A percentile compares a stretch with the other conserved stretches of the same genome.
Evolutionary conservation across 352 stramenopile species (phyloP).

Genomic region (Phytophthora sp.): DNA sequence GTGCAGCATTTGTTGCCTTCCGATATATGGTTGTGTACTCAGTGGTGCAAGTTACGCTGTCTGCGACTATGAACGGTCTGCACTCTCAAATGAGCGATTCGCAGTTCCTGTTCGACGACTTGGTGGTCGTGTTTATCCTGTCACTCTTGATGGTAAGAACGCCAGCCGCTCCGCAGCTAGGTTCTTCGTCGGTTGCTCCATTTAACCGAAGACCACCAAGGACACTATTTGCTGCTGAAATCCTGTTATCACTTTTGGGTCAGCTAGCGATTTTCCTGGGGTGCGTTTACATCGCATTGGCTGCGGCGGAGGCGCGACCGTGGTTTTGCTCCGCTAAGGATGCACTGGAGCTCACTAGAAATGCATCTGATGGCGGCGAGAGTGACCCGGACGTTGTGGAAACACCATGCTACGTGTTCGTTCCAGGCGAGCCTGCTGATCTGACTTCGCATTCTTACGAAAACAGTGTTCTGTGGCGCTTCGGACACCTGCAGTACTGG

Average conservation of each 20-base stretch:
- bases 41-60: conserved; percentile 83
- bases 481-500: conserved; percentile 82
- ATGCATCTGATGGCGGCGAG: conserved; percentile 20
- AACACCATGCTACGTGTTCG: conserved; percentile 71
- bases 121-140: conserved; percentile 72
- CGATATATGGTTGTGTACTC: conserved; percentile 94
- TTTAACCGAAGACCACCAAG: conserved; percentile 52
- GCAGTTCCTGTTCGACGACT: conserved; percentile 83
- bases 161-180: conserved; percentile 40
- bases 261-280: conserved; percentile 63
- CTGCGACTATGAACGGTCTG: conserved; percentile 67
- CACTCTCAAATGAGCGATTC: conserved; percentile 76
- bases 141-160: conserved; percentile 81
- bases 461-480: conserved; percentile 80
- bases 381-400: conserved; percentile 47
- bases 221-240: conserved; percentile 67
- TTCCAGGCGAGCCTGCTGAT: conserved; percentile 49
- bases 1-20: conserved; percentile 89
- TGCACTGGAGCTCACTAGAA: conserved; percentile 48
- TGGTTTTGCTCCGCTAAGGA: conserved; percentile 73
- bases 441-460: conserved; percentile 79
- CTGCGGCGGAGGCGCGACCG: conserved; percentile 46
- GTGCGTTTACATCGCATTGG: conserved; percentile 65
- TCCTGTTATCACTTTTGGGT: conserved; percentile 62
- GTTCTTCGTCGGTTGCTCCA: conserved; percentile 17